Evolutionary conservation across 2,329 filamentous ascomycete species (phyloP), one percentile per base, ranked within the genome.

Genomic region (Emmonsiellopsis sp.): DNA sequence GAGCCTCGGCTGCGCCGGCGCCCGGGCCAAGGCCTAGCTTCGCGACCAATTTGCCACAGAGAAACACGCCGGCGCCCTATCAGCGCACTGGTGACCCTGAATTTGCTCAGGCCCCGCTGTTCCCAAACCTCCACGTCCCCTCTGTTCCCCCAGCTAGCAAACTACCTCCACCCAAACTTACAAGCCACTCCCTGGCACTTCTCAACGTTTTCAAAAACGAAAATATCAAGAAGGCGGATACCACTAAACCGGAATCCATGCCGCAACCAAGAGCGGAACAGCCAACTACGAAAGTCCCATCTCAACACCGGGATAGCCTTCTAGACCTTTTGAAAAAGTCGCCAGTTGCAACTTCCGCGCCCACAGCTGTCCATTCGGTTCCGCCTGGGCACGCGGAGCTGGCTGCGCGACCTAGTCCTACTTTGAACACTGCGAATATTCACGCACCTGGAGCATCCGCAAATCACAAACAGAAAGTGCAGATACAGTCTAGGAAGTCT

Each of bases 141-240:
- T 66, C 69, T 37, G 73, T 78, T 32, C 82, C 81, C 1, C 74
- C 78, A 35, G 79, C 81, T 66, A 81, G 59, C 63, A 79, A 79
- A 50, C 63, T 85, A 26, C 81, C 82, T 13, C 73, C 77, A 40
- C 80, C 80, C 6, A 79, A 77, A 57, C 73, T 84, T 34, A 83
- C 73, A 37, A 75, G 74, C 10, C 81, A 85, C 63, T 75, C 79
- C 1, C 70, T 79, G 54, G 74, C 75, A n/a, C 65, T 85, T 35
- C 67, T 85, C 48, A 80, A 78, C 59, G 74, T 78, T 1, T 83
- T 85, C 70, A 83, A 77, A 58, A 62, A 64, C 35, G 62, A 66
- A 7, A 58, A 58, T 26, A 52, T 58, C 11, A 65, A 65, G 47
- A 63, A 64, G 1, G 58, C 65, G 7, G 63, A 63, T 50, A 50